phyloP scores from a whole-genome alignment of 805 yeast genomes.

The Pichia phayaonensis region DNA sequence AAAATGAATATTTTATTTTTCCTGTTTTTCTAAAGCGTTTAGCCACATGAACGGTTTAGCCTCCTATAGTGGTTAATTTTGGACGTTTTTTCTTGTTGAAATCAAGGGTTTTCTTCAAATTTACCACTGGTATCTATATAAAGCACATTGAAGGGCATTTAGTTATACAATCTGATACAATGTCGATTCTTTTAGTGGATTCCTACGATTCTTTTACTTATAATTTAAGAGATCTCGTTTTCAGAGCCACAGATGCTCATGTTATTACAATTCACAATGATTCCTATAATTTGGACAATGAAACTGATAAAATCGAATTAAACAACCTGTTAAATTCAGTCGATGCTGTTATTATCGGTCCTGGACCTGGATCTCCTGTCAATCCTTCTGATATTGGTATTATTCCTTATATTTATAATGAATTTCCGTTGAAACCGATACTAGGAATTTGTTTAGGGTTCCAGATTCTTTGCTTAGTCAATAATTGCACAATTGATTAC shows the following conservation, averaged over 20 bases:
- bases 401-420: conserved; percentile 45
- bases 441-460: conserved; percentile 93
- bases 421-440: conserved; percentile 46
- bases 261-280: conserved; percentile 61
- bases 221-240: conserved; percentile 62
- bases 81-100: neutral
- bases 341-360: conserved; percentile 82
- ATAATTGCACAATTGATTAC: conserved; percentile 47
- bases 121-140: neutral
- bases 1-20: neutral
- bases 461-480: conserved; percentile 63
- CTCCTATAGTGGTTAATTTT: neutral
- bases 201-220: conserved; percentile 94
- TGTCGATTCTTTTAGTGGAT: conserved; percentile 67
- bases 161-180: conserved; percentile 10
- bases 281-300: conserved; percentile 31
- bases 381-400: conserved; percentile 62
- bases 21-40: neutral
- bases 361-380: conserved; percentile 93
- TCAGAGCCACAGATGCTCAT: conserved; percentile 39
- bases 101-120: neutral
- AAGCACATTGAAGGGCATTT: neutral
- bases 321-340: conserved; percentile 39
- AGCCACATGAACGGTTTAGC: neutral
- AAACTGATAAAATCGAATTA: conserved; percentile 28